These are phyloP conservation scores for Umbelopsis ramanniana DNA, from an alignment of 192 early-diverging fungal species.

Conservation along the genomic window DNA sequence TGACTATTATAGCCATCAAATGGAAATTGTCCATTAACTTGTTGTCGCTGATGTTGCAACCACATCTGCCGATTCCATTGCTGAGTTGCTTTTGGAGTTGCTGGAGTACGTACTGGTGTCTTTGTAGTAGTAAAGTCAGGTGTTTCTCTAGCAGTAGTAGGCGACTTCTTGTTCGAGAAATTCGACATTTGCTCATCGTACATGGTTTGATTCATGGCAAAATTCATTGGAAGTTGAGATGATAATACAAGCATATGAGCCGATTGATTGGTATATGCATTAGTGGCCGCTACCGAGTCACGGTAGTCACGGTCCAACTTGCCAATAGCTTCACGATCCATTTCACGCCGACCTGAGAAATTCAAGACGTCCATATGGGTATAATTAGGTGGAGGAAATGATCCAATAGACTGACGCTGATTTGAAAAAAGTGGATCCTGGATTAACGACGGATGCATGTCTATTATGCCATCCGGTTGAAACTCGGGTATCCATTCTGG, in stretches of 20 bases:
- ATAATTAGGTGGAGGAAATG: constrained; percentile 20
- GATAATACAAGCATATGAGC: constrained; percentile 13
- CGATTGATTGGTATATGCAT: constrained; percentile 13
- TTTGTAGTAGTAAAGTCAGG: constrained; percentile 7
- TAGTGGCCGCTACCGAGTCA: not conserved
- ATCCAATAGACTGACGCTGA: constrained; percentile 5
- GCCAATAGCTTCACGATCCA: constrained; percentile 17
- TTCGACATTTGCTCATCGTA: constrained; percentile 12
- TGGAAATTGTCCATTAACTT: constrained; percentile 8
- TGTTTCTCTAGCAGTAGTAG: not conserved
- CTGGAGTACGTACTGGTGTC: not conserved
- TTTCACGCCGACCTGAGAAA: constrained; percentile 16
- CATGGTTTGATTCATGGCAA: constrained; percentile 14
- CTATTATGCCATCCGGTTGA: constrained; percentile 10
- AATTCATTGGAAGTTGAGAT: constrained; percentile 13
- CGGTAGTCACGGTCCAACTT: constrained; percentile 15
- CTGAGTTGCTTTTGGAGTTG: not conserved
- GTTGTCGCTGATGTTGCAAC: not conserved
- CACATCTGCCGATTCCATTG: not conserved
- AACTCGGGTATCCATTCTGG: constrained; percentile 13
- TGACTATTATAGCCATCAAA: constrained; percentile 6
- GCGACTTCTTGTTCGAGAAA: not conserved
- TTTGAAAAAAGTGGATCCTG: constrained; percentile 6
- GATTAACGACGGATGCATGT: not conserved
- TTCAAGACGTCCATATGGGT: constrained; percentile 12